Base-by-base conservation (phyloP, 805 yeast species). In the Zygosaccharomyces rouxii region DNA sequence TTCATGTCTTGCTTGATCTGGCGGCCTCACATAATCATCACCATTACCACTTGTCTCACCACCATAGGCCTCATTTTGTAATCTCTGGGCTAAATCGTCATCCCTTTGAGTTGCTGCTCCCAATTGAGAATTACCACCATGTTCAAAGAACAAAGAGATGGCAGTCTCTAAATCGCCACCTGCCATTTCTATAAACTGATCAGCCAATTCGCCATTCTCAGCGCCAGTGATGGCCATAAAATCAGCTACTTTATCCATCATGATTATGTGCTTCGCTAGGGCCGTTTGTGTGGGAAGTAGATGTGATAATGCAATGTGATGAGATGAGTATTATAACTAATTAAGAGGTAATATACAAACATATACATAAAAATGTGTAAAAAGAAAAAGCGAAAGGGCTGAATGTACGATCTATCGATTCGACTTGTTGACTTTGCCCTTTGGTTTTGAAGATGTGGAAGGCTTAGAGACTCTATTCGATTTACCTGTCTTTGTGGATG, bases 191-290 rank as follows among this genome's bases (percentile, higher is more conserved):
- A 94, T 66, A 61, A 84, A 94, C 56, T 84, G 88, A 46, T 74
- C 71, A 0, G 98, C 98, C 10, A 78, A 70, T 4, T 74, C 75
- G 1, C 78, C 74, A 61, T 86, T 92, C 1, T 80, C 75, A 2
- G 80, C 79, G 19, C 88, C 86, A 0, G 98, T 89, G 46, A 94
- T 83, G 35, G 92, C 90, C 66, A 90, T 72, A 67, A 94, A 94
- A 19, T 83, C 78, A 19, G 86, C 83, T 33, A 87, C 72, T 42
- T 73, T 69, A 44, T 77, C 85, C 45, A 64, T 53, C 65, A 64
- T 65, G 16, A 21, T 39, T 23, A 31, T 13, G 26, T 46, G 31
- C 25, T 38, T 23, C 31, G 7, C 21, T 19, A 28, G 26, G 16
- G 7, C 30, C 21, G 7, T 38, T 28, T 21, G 21, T 19, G 30